These are phyloP conservation scores for Pachysolen tannophilus DNA, from an alignment of 805 yeast species.

Conservation along the genomic window DNA sequence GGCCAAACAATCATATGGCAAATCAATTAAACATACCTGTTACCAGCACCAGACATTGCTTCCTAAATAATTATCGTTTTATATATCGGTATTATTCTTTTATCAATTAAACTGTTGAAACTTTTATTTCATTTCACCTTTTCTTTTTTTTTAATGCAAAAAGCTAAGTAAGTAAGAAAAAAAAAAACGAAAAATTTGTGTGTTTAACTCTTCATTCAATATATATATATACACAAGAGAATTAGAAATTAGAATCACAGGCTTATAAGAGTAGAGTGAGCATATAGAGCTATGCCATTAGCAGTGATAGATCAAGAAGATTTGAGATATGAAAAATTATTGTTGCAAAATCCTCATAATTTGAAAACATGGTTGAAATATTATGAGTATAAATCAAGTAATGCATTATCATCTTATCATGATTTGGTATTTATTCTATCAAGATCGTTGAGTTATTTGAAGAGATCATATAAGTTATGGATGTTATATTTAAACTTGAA, in stretches of 20 bases:
- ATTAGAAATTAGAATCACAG: not conserved
- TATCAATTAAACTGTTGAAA: not conserved
- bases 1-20: not conserved
- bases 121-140: constrained; percentile 2
- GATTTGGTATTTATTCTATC: constrained; percentile 38
- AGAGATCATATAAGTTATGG: constrained; percentile 50
- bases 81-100: too few species aligned
- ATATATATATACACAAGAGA: too few species aligned
- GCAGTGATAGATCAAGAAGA: constrained; percentile 17
- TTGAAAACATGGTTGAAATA: constrained; percentile 40
- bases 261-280: not conserved
- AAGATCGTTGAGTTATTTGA: constrained; percentile 39
- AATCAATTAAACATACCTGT: constrained; percentile 26
- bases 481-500: constrained; percentile 36
- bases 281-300: too few species aligned
- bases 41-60: constrained; percentile 57
- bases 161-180: not conserved
- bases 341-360: constrained; percentile 26
- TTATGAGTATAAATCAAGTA: constrained; percentile 23
- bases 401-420: constrained; percentile 16
- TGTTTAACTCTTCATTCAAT: not conserved
- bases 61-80: too few species aligned
- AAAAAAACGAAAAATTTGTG: not conserved
- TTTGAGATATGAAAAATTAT: constrained; percentile 25
- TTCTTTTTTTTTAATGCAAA: constrained; percentile 1